A percentile compares a stretch with the other conserved stretches of the same genome.
Evolutionary conservation across 345 rosid species (phyloP).

Genomic region (Dimocarpus longan): DNA sequence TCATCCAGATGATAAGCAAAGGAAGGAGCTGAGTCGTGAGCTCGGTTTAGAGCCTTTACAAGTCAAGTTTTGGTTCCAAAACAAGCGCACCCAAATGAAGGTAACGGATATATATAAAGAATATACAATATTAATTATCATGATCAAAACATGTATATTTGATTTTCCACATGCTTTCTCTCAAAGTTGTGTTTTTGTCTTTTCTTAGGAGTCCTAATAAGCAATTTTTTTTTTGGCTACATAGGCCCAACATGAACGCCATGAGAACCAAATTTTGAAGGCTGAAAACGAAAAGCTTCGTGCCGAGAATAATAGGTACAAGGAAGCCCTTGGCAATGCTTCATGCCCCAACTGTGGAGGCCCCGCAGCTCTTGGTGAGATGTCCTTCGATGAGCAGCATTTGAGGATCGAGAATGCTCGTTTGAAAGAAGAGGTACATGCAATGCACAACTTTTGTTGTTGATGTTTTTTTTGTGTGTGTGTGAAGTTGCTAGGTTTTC

Average conservation of each 20-base stretch:
- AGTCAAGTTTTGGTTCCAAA: conserved; percentile 98
- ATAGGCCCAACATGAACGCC: conserved; percentile 89
- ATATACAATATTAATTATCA: too few relatives aligned
- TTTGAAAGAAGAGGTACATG: conserved; percentile 75
- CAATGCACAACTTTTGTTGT: neutral
- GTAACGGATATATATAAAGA: conserved; percentile 29
- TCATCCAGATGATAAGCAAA: conserved; percentile 95
- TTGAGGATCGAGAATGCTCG: conserved; percentile 89
- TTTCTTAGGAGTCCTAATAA: neutral
- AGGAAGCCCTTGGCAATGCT: conserved; percentile 71
- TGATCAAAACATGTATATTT: neutral
- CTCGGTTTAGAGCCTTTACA: conserved; percentile 82
- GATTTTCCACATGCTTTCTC: neutral
- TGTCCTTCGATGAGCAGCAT: conserved; percentile 98
- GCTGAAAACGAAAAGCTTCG: conserved; percentile 86
- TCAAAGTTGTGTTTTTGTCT: neutral
- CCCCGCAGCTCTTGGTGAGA: conserved; percentile 81
- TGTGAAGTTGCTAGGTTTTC: neutral
- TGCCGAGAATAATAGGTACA: conserved; percentile 76
- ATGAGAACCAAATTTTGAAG: conserved; percentile 75
- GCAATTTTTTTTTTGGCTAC: neutral
- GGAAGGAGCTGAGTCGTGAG: conserved; percentile 82
- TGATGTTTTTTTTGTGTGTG: neutral
- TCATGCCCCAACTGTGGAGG: conserved; percentile 95
- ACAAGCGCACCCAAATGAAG: conserved; percentile 98